These are phyloP conservation scores for Ustilago sp. DNA, from an alignment of 1,284 basidiomycete species.

Conservation along the genomic window DNA sequence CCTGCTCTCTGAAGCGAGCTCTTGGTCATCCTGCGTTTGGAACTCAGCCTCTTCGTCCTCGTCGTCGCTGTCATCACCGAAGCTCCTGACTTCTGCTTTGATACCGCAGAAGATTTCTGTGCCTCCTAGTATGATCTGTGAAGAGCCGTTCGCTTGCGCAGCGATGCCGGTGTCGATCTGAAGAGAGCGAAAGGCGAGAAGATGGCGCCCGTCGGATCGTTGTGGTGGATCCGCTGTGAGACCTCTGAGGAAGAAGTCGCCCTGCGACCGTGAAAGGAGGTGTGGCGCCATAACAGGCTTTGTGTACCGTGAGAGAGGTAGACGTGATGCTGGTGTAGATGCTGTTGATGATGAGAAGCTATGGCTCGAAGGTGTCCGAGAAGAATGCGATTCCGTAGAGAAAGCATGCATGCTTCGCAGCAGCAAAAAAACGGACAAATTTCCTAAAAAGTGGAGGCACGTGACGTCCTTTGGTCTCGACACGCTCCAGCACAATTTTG, in stretches of 20 bases:
- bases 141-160: slow-evolving; percentile 60
- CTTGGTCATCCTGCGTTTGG: slow-evolving; percentile 47
- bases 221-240: slow-evolving; percentile 54
- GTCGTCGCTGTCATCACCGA: slow-evolving; percentile 44
- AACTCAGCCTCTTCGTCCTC: slow-evolving; percentile 45
- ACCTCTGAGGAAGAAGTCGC: slow-evolving; percentile 59
- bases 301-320: not conserved
- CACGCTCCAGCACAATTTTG: slow-evolving; percentile 19
- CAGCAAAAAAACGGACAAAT: slow-evolving; percentile 17
- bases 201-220: slow-evolving; percentile 53
- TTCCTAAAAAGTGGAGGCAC: slow-evolving; percentile 39
- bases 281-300: slow-evolving; percentile 46
- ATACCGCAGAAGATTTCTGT: slow-evolving; percentile 64
- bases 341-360: not conserved
- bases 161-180: slow-evolving; percentile 49
- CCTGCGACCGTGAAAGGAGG: slow-evolving; percentile 60
- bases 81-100: slow-evolving; percentile 58
- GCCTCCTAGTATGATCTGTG: slow-evolving; percentile 54
- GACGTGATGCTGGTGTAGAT: not conserved
- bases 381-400: not conserved
- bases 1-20: slow-evolving; percentile 33
- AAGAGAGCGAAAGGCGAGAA: slow-evolving; percentile 57
- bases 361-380: not conserved
- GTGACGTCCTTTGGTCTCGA: slow-evolving; percentile 21
- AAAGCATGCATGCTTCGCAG: slow-evolving; percentile 12